Conservation (phyloP, 805 yeast species). For the Schizosaccharomyces lindneri region DNA sequence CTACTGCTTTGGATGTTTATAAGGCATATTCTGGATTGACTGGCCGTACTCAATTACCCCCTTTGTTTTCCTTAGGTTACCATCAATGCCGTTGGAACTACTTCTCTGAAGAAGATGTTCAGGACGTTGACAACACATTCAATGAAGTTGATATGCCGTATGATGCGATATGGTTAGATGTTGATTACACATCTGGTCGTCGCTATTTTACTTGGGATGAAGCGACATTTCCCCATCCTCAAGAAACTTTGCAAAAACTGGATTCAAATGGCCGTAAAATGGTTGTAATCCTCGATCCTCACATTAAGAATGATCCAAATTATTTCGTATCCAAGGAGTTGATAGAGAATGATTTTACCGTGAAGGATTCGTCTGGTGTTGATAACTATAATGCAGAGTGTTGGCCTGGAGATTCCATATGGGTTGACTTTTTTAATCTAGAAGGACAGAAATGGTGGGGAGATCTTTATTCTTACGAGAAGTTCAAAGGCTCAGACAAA, state of each 20-base stretch:
- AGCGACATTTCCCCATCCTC: conserved; percentile 50
- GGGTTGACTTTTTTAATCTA: conserved; percentile 73
- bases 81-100: conserved; percentile 98
- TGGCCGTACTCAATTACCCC: conserved; percentile 55
- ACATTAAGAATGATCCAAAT: conserved; percentile 33
- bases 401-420: conserved; percentile 92
- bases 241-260: conserved; percentile 35
- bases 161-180: conserved; percentile 84
- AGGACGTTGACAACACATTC: conserved; percentile 42
- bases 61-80: conserved; percentile 56
- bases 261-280: conserved; percentile 54
- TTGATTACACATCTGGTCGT: conserved; percentile 69
- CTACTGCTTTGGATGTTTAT: conserved; percentile 29
- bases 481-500: conserved; percentile 17
- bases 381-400: conserved; percentile 58
- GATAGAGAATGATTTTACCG: conserved; percentile 19
- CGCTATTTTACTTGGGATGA: conserved; percentile 82
- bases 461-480: conserved; percentile 23
- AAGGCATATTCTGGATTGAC: conserved; percentile 40
- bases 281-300: conserved; percentile 78
- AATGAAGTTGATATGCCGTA: conserved; percentile 57
- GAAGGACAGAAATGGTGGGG: conserved; percentile 37
- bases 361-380: conserved; percentile 21
- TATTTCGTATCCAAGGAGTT: conserved; percentile 39
- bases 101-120: conserved; percentile 63